Conservation (phyloP, 352 stramenopile genomes). For the Stramenopiles sp. region DNA sequence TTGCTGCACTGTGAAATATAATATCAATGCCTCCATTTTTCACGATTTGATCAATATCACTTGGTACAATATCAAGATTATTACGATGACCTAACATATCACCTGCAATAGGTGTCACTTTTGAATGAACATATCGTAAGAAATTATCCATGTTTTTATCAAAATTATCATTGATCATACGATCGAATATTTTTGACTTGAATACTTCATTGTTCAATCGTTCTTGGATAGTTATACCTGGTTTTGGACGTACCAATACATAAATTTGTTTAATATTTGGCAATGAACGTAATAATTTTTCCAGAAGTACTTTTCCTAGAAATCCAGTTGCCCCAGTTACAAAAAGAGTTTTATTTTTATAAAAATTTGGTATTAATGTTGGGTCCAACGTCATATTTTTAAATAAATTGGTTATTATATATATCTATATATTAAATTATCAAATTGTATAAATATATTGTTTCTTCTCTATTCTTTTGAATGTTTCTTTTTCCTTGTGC, state of each 20-base stretch:
- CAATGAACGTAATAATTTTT: slow-evolving; percentile 7
- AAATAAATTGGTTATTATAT: too few relatives aligned
- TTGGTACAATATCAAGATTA: slow-evolving; percentile 44
- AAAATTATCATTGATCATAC: slow-evolving; percentile 38
- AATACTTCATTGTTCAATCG: background rate
- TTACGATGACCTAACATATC: slow-evolving; percentile 17
- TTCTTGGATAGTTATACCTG: background rate
- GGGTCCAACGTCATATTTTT: too few relatives aligned
- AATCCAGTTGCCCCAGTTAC: slow-evolving; percentile 61
- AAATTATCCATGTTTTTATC: slow-evolving; percentile 27
- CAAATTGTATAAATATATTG: too few relatives aligned
- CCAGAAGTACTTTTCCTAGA: slow-evolving; percentile 34
- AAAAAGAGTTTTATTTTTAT: slow-evolving; percentile 37
- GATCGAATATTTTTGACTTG: slow-evolving; percentile 39
- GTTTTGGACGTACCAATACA: background rate
- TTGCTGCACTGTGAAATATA: slow-evolving; percentile 54
- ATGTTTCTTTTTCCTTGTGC: too few relatives aligned
- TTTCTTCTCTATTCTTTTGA: too few relatives aligned
- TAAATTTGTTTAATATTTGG: background rate
- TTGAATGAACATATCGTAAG: background rate
- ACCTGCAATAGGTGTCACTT: slow-evolving; percentile 5
- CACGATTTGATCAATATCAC: background rate
- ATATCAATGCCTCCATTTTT: slow-evolving; percentile 29
- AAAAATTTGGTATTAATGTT: slow-evolving; percentile 3
- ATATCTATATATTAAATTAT: too few relatives aligned